Conservation (phyloP, 352 stramenopile species). For the Plasmopara muralis region DNA sequence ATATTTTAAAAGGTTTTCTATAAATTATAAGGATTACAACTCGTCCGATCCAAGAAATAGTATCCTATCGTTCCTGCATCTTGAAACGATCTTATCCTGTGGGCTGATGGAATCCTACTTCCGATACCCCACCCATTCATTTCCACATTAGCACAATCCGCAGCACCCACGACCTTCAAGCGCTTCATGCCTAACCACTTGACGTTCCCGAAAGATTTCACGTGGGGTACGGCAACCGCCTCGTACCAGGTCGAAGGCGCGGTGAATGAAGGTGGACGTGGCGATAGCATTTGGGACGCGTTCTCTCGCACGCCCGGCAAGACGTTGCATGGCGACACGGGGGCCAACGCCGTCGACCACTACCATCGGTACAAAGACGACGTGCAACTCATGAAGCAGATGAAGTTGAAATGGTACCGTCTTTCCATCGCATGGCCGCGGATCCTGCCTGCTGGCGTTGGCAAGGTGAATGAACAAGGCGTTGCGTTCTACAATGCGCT, state of each 20-base stretch:
- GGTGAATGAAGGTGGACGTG: slow-evolving; percentile 74
- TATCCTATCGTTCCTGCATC: not conserved
- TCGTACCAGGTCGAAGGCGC: slow-evolving; percentile 92
- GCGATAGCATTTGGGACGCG: slow-evolving; percentile 87
- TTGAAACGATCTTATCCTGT: not conserved
- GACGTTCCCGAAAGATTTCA: slow-evolving; percentile 56
- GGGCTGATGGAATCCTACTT: too few relatives aligned
- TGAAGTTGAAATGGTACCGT: slow-evolving; percentile 87
- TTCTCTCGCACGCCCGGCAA: slow-evolving; percentile 67
- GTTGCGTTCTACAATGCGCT: slow-evolving; percentile 89
- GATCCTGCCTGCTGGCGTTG: slow-evolving; percentile 78
- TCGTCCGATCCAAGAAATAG: not conserved
- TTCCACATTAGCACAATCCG: slow-evolving; percentile 10
- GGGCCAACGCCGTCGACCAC: slow-evolving; percentile 85
- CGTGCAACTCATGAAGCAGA: slow-evolving; percentile 84
- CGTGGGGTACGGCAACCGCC: slow-evolving; percentile 85
- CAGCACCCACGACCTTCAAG: slow-evolving; percentile 3
- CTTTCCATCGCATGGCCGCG: slow-evolving; percentile 90
- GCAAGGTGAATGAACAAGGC: slow-evolving; percentile 75
- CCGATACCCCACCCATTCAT: too few relatives aligned
- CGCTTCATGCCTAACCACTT: slow-evolving; percentile 24
- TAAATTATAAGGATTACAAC: not conserved
- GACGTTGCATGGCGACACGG: slow-evolving; percentile 66
- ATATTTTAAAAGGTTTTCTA: not conserved
- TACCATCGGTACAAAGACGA: slow-evolving; percentile 88